Evolutionary conservation across 441 rosid genomes (phyloP).

Genomic region (Gossypium trilobum): DNA sequence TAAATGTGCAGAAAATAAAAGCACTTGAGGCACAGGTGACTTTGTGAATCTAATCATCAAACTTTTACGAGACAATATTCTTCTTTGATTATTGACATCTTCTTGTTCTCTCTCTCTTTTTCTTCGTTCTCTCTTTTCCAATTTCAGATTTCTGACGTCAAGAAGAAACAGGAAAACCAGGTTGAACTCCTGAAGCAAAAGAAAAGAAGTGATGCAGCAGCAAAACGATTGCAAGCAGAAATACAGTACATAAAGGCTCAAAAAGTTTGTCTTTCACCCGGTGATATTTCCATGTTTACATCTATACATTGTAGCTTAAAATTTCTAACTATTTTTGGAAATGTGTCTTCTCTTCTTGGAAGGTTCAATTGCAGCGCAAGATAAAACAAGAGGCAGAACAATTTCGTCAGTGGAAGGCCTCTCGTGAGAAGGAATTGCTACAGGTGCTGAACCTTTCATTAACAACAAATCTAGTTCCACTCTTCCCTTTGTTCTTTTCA

Average conservation of each 20-base stretch:
- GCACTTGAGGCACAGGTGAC: slow-evolving; percentile 56
- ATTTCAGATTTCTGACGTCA: slow-evolving; percentile 44
- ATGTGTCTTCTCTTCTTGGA: slow-evolving; percentile 14
- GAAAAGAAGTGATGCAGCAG: slow-evolving; percentile 61
- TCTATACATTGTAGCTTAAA: not conserved
- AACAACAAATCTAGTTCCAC: not conserved
- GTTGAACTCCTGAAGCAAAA: slow-evolving; percentile 52
- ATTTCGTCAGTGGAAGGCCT: slow-evolving; percentile 67
- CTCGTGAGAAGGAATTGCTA: slow-evolving; percentile 56
- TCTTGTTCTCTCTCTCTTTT: not conserved
- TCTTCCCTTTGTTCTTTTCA: not conserved
- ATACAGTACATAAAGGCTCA: slow-evolving; percentile 59
- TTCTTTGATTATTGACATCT: slow-evolving; percentile 2
- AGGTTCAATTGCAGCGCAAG: slow-evolving; percentile 68
- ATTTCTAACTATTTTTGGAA: slow-evolving; percentile 3
- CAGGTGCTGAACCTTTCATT: slow-evolving; percentile 30
- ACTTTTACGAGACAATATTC: slow-evolving; percentile 6
- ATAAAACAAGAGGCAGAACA: slow-evolving; percentile 70
- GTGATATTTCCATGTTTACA: slow-evolving; percentile 2
- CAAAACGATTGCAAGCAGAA: slow-evolving; percentile 54
- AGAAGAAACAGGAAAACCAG: slow-evolving; percentile 61
- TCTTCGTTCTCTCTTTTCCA: not conserved
- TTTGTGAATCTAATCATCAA: not conserved
- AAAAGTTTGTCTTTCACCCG: slow-evolving; percentile 33
- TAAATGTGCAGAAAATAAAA: slow-evolving; percentile 47